Percentiles rank a stretch among this genome's conserved stretches.
Evolutionary conservation across 352 stramenopile genomes (phyloP).

Genomic region (Phytophthora cryptogea): DNA sequence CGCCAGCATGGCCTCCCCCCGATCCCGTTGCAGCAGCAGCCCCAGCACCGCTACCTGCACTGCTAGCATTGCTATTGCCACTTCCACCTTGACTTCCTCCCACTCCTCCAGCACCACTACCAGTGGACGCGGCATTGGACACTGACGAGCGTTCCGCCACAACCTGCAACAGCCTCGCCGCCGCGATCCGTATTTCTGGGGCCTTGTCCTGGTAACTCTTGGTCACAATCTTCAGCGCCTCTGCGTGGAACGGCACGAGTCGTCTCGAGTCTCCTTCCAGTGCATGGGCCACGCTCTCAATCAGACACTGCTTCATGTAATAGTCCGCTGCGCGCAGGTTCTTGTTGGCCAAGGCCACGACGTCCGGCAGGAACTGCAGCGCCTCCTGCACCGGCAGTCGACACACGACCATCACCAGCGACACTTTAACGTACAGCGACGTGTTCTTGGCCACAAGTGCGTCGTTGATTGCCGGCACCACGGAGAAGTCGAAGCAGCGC

Average conservation of each 20-base stretch:
- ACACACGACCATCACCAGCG: constrained; percentile 72
- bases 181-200: constrained; percentile 69
- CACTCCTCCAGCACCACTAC: constrained; percentile 13
- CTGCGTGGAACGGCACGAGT: constrained; percentile 51
- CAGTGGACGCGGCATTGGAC: constrained; percentile 14
- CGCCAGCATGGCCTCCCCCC: constrained; percentile 22
- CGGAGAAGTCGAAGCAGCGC: constrained; percentile 74
- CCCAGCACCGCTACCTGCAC: constrained; percentile 15
- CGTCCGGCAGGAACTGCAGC: constrained; percentile 68
- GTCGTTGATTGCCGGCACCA: constrained; percentile 59
- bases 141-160: constrained; percentile 57
- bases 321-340: constrained; percentile 68
- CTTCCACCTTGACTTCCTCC: constrained; percentile 22
- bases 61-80: constrained; percentile 27
- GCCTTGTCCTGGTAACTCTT: constrained; percentile 80
- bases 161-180: constrained; percentile 65
- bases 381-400: constrained; percentile 60
- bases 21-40: constrained; percentile 13
- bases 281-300: constrained; percentile 69
- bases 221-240: constrained; percentile 74
- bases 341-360: constrained; percentile 65
- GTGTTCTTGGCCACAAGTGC: constrained; percentile 53
- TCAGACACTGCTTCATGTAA: constrained; percentile 78
- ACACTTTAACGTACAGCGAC: constrained; percentile 69
- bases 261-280: constrained; percentile 48